Evolutionary conservation across 2,329 filamentous ascomycete genomes (phyloP).

Genomic region (Fonsecaea pedrosoi): DNA sequence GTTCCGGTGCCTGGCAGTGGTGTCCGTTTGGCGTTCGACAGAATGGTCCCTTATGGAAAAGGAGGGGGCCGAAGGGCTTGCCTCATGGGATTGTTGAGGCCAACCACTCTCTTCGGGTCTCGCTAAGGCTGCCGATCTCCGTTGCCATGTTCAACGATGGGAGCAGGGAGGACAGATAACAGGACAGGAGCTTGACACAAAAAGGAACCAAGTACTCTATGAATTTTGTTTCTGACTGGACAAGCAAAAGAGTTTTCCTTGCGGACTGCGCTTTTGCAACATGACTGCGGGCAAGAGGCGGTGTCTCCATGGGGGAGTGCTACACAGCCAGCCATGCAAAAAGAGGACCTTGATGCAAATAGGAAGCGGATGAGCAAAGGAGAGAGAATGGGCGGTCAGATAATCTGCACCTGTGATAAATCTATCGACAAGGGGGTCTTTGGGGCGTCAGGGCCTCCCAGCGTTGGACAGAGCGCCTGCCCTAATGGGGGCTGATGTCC

Average conservation of each 20-base stretch:
- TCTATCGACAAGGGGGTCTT: background rate
- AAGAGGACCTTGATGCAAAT: background rate
- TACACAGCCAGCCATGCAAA: background rate
- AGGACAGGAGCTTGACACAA: background rate
- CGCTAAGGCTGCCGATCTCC: constrained; percentile 13
- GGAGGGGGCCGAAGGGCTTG: constrained; percentile 5
- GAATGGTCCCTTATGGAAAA: constrained; percentile 1
- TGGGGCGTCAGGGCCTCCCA: too few relatives aligned
- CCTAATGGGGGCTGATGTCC: background rate
- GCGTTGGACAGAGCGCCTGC: background rate
- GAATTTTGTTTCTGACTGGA: background rate
- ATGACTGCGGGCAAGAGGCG: background rate
- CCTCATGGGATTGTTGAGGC: constrained; percentile 6
- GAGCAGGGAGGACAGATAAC: background rate
- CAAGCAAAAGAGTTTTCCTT: background rate
- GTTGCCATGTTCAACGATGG: background rate
- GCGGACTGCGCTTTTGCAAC: background rate
- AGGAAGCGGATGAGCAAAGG: background rate
- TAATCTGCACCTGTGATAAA: constrained; percentile 15
- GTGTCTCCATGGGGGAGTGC: background rate
- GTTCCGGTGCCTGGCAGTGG: constrained; percentile 30
- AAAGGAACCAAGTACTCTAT: background rate
- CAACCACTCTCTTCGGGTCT: background rate
- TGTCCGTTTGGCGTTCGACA: constrained; percentile 6
- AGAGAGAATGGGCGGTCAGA: constrained; percentile 11